These are phyloP conservation scores for Centaurea solstitialis DNA, from an alignment of 129 eudicot genomes.

Conservation along the genomic window DNA sequence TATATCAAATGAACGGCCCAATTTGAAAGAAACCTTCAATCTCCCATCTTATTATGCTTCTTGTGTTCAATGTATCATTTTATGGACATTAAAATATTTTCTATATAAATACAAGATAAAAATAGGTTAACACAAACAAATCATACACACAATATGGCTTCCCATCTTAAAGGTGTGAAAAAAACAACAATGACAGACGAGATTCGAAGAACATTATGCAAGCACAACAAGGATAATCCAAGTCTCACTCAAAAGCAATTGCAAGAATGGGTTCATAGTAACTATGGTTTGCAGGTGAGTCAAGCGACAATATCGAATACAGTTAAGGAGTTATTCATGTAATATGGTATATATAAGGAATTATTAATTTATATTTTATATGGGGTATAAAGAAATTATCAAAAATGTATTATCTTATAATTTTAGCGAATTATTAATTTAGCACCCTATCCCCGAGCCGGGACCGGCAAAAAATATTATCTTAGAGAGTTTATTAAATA, in stretches of 20 bases:
- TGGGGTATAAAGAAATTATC: constrained; percentile 37
- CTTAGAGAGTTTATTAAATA: constrained; percentile 33
- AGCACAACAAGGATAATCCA: too few species aligned
- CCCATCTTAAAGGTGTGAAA: too few species aligned
- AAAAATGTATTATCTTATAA: constrained; percentile 42
- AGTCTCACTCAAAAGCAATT: too few species aligned
- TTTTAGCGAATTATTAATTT: constrained; percentile 40
- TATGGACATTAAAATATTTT: too few species aligned
- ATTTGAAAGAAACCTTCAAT: constrained; percentile 26
- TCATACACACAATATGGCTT: too few species aligned
- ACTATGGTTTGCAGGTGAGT: not conserved
- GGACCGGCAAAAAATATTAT: constrained; percentile 39
- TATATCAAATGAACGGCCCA: constrained; percentile 22
- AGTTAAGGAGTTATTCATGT: too few species aligned
- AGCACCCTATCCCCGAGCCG: constrained; percentile 36
- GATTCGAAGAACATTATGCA: too few species aligned
- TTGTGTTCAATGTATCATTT: too few species aligned
- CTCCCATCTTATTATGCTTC: constrained; percentile 21
- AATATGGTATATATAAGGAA: constrained; percentile 29
- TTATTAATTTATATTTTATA: constrained; percentile 31
- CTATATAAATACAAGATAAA: too few species aligned
- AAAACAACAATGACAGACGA: too few species aligned
- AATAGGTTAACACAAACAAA: too few species aligned
- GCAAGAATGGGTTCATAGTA: too few species aligned
- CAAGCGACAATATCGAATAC: not conserved